A percentile compares a stretch with the other conserved stretches of the same genome.
These are phyloP conservation scores for Coffea eugenioides DNA, from an alignment of 257 asterid genomes.

Conservation along the genomic window DNA sequence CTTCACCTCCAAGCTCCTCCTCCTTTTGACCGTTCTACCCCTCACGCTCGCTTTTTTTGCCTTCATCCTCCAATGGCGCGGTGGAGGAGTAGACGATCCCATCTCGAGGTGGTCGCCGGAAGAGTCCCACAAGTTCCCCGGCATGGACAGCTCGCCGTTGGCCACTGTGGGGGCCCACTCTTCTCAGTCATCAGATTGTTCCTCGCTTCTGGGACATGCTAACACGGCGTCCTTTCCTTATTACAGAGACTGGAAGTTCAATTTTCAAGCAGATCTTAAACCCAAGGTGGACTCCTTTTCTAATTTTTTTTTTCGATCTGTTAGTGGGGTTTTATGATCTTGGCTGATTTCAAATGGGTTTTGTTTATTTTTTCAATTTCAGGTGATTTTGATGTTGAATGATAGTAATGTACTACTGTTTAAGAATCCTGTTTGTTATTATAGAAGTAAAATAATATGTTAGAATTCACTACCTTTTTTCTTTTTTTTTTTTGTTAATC, in stretches of 20 bases:
- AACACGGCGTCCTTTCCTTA: conserved; percentile 46
- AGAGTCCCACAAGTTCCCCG: conserved; percentile 45
- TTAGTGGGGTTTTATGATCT: not conserved
- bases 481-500: not conserved
- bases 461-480: not conserved
- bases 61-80: conserved; percentile 55
- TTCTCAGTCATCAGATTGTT: conserved; percentile 33
- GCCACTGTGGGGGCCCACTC: conserved; percentile 26
- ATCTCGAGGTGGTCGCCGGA: conserved; percentile 46
- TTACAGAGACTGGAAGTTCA: conserved; percentile 39
- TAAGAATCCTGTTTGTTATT: not conserved
- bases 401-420: not conserved
- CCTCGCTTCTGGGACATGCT: conserved; percentile 23
- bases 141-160: conserved; percentile 41
- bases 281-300: conserved; percentile 40
- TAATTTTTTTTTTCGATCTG: not conserved
- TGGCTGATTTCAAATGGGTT: conserved; percentile 9
- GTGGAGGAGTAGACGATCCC: conserved; percentile 53
- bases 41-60: conserved; percentile 44
- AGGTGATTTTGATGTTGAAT: conserved; percentile 8
- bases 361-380: conserved; percentile 1
- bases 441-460: not conserved
- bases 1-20: conserved; percentile 36
- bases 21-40: conserved; percentile 44
- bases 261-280: conserved; percentile 39